Base-by-base conservation (phyloP, 768 basidiomycete genomes). In the Amanita brunnescens region DNA sequence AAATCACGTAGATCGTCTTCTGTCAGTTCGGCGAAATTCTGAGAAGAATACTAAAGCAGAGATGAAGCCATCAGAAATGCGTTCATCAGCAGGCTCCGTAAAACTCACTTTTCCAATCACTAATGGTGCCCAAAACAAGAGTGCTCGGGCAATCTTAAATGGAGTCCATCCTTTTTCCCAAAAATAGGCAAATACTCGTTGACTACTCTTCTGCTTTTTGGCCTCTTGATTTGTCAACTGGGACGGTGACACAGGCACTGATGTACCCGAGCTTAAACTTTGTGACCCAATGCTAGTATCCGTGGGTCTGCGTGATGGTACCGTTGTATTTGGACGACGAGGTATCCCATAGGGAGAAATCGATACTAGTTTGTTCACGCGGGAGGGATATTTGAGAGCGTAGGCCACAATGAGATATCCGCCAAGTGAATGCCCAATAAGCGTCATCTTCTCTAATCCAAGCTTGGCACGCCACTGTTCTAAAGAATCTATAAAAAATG, bases 161-260 rank as follows among this genome's bases (percentile, higher is more conserved):
- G 94, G 94, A 60, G 87, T 91, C 80, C 81, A 91, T 2, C 91
- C 91, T 59, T 89, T 85, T 64, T 94, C 91, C 92, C 92, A 95
- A 1, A 91, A 67, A 62, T 91, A 87, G 9, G 78, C 81, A 58
- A 87, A 67, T 5, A 91, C 54, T 52, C 70, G 76, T 34, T 78
- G 68, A 9, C 74, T 70, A 56, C 71, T 83, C 67, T 81, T 78
- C 41, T 75, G 70, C 38, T 61, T 62, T 64, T 81, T 81, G 2
- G 63, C 70, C 47, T 68, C 70, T 62, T 87, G 85, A 54, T 81
- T 67, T 6, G 77, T 71, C 6, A 87, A 69, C 45, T 70, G 75
- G 29, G 64, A 62, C 47, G 69, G 58, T 2, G 79, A 76, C 1
- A 81, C 78, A 3, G 65, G 62, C 55, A 78, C 75, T 16, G 75